Conservation (phyloP, 805 yeast genomes). For the Cyberlindnera saturnus region DNA sequence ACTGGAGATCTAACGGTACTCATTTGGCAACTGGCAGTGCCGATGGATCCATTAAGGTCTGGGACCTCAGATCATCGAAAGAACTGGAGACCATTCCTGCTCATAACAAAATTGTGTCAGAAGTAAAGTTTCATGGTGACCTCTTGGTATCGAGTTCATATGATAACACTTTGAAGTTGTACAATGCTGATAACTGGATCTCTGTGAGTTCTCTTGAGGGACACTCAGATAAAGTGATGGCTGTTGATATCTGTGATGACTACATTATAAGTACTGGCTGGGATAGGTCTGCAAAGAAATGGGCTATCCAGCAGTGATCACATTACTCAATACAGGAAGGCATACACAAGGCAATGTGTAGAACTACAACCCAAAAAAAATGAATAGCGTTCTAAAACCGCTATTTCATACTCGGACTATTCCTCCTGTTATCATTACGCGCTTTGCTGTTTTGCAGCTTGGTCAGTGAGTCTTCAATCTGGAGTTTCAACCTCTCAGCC, state of each 20-base stretch:
- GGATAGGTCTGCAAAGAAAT: constrained; percentile 29
- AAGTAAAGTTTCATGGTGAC: constrained; percentile 40
- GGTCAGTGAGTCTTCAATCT: constrained; percentile 17
- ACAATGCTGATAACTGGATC: constrained; percentile 71
- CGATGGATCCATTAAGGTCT: constrained; percentile 71
- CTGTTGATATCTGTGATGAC: constrained; percentile 50
- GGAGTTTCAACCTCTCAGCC: constrained; percentile 7
- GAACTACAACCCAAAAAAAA: too few species aligned
- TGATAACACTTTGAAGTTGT: constrained; percentile 59
- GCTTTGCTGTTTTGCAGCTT: constrained; percentile 15
- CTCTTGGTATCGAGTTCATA: constrained; percentile 59
- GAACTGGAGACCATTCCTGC: constrained; percentile 52
- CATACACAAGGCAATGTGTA: not conserved
- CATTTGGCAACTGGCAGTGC: constrained; percentile 80
- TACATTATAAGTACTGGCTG: constrained; percentile 27
- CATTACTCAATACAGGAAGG: not conserved
- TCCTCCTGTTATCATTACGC: constrained; percentile 16
- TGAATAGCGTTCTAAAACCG: too few species aligned
- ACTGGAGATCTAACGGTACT: constrained; percentile 73
- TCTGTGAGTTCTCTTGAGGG: constrained; percentile 44
- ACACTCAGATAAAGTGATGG: constrained; percentile 67
- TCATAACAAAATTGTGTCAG: constrained; percentile 68
- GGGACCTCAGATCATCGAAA: constrained; percentile 70
- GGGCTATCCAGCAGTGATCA: constrained; percentile 31
- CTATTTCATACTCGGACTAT: constrained; percentile 10